A percentile compares a stretch with the other conserved stretches of the same genome.
Evolutionary conservation across 805 yeast genomes (phyloP).

Genomic region (Wickerhamomyces sydowiorum): DNA sequence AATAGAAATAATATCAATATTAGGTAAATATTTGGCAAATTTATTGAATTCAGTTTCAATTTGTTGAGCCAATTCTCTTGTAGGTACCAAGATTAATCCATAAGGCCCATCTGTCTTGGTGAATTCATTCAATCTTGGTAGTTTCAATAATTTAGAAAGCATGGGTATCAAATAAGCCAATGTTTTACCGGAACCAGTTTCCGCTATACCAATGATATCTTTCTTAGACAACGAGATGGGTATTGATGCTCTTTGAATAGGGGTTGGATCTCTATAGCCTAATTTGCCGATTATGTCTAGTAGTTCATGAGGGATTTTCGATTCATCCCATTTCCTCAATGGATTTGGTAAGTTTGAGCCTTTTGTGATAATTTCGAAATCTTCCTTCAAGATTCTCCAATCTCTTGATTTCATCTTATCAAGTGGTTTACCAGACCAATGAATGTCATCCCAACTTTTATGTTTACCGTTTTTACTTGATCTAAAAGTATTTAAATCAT

Average conservation of each 20-base stretch:
- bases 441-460: slow-evolving; percentile 17
- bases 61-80: slow-evolving; percentile 90
- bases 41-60: slow-evolving; percentile 62
- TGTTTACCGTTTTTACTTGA: slow-evolving; percentile 10
- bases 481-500: slow-evolving; percentile 9
- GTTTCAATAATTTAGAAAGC: slow-evolving; percentile 44
- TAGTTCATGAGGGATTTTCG: slow-evolving; percentile 39
- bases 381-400: slow-evolving; percentile 85
- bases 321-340: slow-evolving; percentile 69
- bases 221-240: slow-evolving; percentile 56
- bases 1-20: slow-evolving; percentile 51
- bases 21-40: slow-evolving; percentile 35
- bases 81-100: slow-evolving; percentile 79
- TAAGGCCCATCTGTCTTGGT: slow-evolving; percentile 60
- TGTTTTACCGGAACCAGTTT: slow-evolving; percentile 96
- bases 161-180: slow-evolving; percentile 76
- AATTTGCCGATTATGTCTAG: slow-evolving; percentile 32
- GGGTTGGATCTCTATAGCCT: slow-evolving; percentile 68
- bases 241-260: slow-evolving; percentile 85
- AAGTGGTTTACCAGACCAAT: slow-evolving; percentile 67
- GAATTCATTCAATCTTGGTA: slow-evolving; percentile 39
- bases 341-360: slow-evolving; percentile 45
- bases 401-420: slow-evolving; percentile 72
- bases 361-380: slow-evolving; percentile 57
- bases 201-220: slow-evolving; percentile 87